A percentile compares a stretch with the other conserved stretches of the same genome.
Conservation (phyloP, 1,284 basidiomycete species). For the Kalmanozyma brasiliensis region DNA sequence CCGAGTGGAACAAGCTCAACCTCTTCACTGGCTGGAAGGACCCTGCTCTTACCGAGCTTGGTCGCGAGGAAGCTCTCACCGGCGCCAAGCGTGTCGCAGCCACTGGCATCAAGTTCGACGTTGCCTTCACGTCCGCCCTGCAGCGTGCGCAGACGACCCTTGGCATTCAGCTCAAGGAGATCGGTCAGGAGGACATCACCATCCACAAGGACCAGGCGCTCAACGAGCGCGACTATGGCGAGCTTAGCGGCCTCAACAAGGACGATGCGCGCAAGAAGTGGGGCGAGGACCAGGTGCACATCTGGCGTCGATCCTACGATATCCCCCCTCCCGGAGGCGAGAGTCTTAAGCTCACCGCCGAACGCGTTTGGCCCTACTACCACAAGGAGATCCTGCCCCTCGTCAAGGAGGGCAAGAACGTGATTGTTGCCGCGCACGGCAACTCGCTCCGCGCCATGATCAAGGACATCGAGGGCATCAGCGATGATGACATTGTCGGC, state of each 20-base stretch:
- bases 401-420: slow-evolving; percentile 69
- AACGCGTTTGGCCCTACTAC: slow-evolving; percentile 69
- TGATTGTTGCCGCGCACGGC: slow-evolving; percentile 70
- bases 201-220: slow-evolving; percentile 69
- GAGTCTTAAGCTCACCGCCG: slow-evolving; percentile 69
- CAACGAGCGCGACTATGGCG: slow-evolving; percentile 70
- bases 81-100: slow-evolving; percentile 66
- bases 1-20: slow-evolving; percentile 69
- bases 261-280: slow-evolving; percentile 70
- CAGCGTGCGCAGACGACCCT: slow-evolving; percentile 70
- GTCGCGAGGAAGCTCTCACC: slow-evolving; percentile 65
- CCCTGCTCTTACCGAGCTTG: slow-evolving; percentile 66
- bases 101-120: slow-evolving; percentile 65
- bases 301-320: slow-evolving; percentile 68
- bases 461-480: slow-evolving; percentile 68
- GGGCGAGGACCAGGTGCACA: slow-evolving; percentile 70
- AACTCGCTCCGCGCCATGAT: slow-evolving; percentile 70
- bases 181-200: slow-evolving; percentile 67
- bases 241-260: slow-evolving; percentile 70
- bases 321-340: slow-evolving; percentile 70
- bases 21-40: slow-evolving; percentile 68
- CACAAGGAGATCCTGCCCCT: slow-evolving; percentile 68
- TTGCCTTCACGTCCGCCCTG: slow-evolving; percentile 70
- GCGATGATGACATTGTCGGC: slow-evolving; percentile 69
- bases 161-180: slow-evolving; percentile 69